These are phyloP conservation scores for Mycena kentingensis DNA, from an alignment of 768 basidiomycete genomes.

Conservation along the genomic window DNA sequence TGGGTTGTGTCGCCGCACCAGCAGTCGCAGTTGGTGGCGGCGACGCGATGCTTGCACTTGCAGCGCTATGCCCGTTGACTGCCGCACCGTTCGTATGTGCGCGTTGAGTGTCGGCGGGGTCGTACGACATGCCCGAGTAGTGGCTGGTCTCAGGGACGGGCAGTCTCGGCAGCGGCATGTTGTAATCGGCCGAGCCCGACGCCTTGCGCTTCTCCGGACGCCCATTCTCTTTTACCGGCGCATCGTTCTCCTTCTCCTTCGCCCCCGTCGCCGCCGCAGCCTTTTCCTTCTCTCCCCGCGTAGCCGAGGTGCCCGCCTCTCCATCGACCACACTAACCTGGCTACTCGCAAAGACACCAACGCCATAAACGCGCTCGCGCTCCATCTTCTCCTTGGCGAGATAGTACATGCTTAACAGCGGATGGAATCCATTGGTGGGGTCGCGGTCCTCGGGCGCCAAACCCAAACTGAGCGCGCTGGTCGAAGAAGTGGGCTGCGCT, in stretches of 20 bases:
- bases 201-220: constrained; percentile 34
- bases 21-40: constrained; percentile 58
- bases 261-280: not conserved
- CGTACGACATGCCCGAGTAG: constrained; percentile 82
- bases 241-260: constrained; percentile 9
- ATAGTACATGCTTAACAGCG: constrained; percentile 94
- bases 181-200: constrained; percentile 76
- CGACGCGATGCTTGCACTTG: not conserved
- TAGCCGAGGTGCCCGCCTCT: constrained; percentile 11
- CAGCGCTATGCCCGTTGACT: constrained; percentile 10
- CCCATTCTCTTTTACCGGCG: constrained; percentile 7
- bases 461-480: constrained; percentile 13
- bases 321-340: constrained; percentile 63
- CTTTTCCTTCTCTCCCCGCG: not conserved
- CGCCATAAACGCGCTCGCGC: constrained; percentile 87
- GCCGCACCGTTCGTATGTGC: constrained; percentile 1
- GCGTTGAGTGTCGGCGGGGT: constrained; percentile 33
- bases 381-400: constrained; percentile 95
- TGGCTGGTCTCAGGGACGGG: constrained; percentile 83
- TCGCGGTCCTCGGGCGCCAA: constrained; percentile 52
- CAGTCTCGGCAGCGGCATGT: constrained; percentile 78
- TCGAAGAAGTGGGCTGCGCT: constrained; percentile 11
- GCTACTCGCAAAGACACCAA: constrained; percentile 30
- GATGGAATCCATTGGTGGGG: constrained; percentile 92
- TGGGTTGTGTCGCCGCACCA: too few species aligned